Percentiles rank a stretch among this genome's conserved stretches.
phyloP scores from a whole-genome alignment of 169 alveolate genomes.

The Plasmodium vivax region DNA sequence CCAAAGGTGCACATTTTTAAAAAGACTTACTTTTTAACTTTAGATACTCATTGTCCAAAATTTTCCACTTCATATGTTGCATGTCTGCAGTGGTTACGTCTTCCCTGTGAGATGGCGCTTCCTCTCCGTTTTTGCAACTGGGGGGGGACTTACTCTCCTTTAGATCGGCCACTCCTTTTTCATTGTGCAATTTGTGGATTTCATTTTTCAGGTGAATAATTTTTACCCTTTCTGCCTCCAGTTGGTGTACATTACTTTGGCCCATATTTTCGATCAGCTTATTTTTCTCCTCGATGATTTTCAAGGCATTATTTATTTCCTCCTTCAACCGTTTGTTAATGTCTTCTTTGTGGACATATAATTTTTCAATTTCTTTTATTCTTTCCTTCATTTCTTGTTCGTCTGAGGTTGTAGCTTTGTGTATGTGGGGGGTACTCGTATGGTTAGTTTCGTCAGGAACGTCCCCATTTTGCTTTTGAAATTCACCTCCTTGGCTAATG shows the following conservation, averaged over 20 bases:
- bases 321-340: slow-evolving; percentile 52
- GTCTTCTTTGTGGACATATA: slow-evolving; percentile 29
- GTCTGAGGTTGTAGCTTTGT: neutral
- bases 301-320: slow-evolving; percentile 49
- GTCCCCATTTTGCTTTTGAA: neutral
- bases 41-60: neutral
- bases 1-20: neutral
- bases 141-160: neutral
- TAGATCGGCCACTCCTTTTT: slow-evolving; percentile 4
- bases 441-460: neutral
- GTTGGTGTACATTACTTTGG: slow-evolving; percentile 9
- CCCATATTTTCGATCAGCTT: slow-evolving; percentile 39
- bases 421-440: neutral
- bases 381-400: slow-evolving; percentile 32
- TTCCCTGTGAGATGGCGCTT: neutral
- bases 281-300: slow-evolving; percentile 68
- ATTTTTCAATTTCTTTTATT: slow-evolving; percentile 4
- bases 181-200: slow-evolving; percentile 39
- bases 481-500: neutral
- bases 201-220: slow-evolving; percentile 27
- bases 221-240: slow-evolving; percentile 46
- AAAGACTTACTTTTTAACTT: slow-evolving; percentile 39
- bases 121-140: neutral
- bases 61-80: neutral
- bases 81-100: neutral